Evolutionary conservation across 2,329 filamentous ascomycete genomes (phyloP).

Genomic region (Colletotrichum scovillei): DNA sequence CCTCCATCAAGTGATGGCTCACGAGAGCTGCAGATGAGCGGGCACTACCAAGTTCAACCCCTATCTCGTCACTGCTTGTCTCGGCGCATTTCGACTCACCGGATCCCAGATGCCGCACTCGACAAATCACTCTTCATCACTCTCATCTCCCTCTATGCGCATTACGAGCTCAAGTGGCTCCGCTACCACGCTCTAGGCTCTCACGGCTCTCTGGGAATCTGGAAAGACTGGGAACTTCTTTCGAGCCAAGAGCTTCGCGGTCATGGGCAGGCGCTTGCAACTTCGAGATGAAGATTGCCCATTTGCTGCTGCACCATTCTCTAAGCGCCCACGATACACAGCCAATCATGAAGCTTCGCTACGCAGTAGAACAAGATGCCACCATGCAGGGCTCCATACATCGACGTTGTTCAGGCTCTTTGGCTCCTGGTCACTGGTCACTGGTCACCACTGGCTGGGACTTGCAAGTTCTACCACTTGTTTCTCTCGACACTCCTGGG

Average conservation of each 20-base stretch:
- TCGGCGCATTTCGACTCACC: slow-evolving; percentile 32
- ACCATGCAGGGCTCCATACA: slow-evolving; percentile 34
- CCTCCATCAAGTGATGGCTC: slow-evolving; percentile 30
- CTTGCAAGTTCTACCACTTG: slow-evolving; percentile 9
- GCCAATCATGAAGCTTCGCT: slow-evolving; percentile 37
- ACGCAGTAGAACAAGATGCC: slow-evolving; percentile 23
- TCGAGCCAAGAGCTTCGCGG: slow-evolving; percentile 28
- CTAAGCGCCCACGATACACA: slow-evolving; percentile 35
- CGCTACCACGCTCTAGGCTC: slow-evolving; percentile 22
- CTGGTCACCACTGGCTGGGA: not conserved
- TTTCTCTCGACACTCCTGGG: not conserved
- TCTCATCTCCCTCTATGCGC: slow-evolving; percentile 23
- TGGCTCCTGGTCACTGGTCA: slow-evolving; percentile 21
- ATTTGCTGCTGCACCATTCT: slow-evolving; percentile 25
- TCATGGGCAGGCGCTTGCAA: slow-evolving; percentile 35
- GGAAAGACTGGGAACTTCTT: slow-evolving; percentile 1
- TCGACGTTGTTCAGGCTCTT: slow-evolving; percentile 24
- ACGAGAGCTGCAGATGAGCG: slow-evolving; percentile 11
- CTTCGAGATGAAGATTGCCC: slow-evolving; percentile 29
- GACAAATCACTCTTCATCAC: slow-evolving; percentile 6
- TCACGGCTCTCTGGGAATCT: slow-evolving; percentile 4
- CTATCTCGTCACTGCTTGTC: slow-evolving; percentile 1
- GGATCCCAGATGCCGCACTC: slow-evolving; percentile 23
- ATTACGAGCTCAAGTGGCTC: slow-evolving; percentile 25
- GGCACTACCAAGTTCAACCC: not conserved